Conservation (phyloP, 129 eudicot genomes). For the Pittosporum tobira region DNA sequence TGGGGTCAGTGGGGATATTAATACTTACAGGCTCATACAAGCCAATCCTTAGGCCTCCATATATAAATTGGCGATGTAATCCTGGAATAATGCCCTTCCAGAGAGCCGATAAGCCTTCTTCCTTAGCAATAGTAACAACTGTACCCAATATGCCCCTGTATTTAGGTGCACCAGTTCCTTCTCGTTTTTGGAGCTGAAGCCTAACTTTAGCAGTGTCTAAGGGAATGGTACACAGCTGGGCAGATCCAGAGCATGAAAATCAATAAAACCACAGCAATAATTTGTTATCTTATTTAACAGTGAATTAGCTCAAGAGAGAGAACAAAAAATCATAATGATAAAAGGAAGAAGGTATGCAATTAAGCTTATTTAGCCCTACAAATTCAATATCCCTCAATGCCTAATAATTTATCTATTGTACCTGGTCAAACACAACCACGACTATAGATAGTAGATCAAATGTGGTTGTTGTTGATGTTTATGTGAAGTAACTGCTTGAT, state of each 20-base stretch:
- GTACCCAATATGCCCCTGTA: slow-evolving; percentile 81
- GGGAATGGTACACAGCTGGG: slow-evolving; percentile 89
- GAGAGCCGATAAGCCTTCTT: slow-evolving; percentile 85
- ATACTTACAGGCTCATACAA: slow-evolving; percentile 82
- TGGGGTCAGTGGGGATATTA: slow-evolving; percentile 1
- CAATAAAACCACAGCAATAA: not conserved
- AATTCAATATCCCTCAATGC: not conserved
- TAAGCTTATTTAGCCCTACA: not conserved
- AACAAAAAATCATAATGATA: not conserved
- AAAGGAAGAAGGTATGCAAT: not conserved
- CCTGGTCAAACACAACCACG: not conserved
- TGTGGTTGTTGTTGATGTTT: not conserved
- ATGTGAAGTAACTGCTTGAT: too few species aligned
- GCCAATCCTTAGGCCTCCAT: slow-evolving; percentile 91
- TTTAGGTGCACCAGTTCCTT: slow-evolving; percentile 42
- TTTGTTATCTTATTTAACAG: not conserved
- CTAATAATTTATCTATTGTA: not conserved
- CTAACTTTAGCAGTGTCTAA: slow-evolving; percentile 94
- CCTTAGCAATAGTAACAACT: slow-evolving; percentile 67
- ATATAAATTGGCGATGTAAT: slow-evolving; percentile 80
- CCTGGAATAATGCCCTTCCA: slow-evolving; percentile 98
- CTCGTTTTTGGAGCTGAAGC: slow-evolving; percentile 91
- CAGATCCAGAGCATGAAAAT: slow-evolving; percentile 1
- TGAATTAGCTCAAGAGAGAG: not conserved
- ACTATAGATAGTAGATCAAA: too few species aligned